These are phyloP conservation scores for Skeletonema costatum DNA, from an alignment of 108 stramenopile genomes.

Conservation along the genomic window DNA sequence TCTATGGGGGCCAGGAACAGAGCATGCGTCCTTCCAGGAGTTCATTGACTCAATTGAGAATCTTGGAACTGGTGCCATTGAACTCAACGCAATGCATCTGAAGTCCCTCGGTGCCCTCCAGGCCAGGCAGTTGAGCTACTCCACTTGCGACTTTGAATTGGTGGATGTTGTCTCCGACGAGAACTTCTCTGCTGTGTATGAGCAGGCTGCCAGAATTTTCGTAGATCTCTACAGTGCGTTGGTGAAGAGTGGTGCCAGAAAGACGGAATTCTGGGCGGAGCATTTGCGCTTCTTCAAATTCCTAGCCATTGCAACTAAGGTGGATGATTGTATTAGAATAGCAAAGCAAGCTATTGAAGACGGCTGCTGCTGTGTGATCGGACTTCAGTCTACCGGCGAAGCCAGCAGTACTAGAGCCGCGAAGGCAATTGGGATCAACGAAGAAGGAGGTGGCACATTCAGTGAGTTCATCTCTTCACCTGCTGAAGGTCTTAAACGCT, in stretches of 20 bases:
- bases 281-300: conserved; percentile 72
- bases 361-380: conserved; percentile 67
- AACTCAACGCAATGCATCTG: conserved; percentile 25
- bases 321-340: conserved; percentile 44
- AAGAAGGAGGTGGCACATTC: conserved; percentile 13
- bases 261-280: conserved; percentile 15
- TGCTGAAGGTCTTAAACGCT: conserved; percentile 13
- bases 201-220: conserved; percentile 33
- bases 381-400: conserved; percentile 73
- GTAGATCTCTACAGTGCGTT: background rate
- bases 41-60: background rate
- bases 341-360: conserved; percentile 54
- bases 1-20: conserved; percentile 47
- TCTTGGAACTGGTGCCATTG: conserved; percentile 20
- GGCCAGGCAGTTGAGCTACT: conserved; percentile 7
- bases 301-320: conserved; percentile 65
- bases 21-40: conserved; percentile 1
- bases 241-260: background rate
- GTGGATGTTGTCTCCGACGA: conserved; percentile 45
- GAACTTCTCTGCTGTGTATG: conserved; percentile 47
- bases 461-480: conserved; percentile 39
- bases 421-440: conserved; percentile 21
- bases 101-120: conserved; percentile 21
- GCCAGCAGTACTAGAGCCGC: conserved; percentile 45
- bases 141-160: conserved; percentile 29